Percentiles rank a stretch among this genome's conserved stretches.
phyloP scores from a whole-genome alignment of 2,329 filamentous ascomycete species.

The Nemania sp. region DNA sequence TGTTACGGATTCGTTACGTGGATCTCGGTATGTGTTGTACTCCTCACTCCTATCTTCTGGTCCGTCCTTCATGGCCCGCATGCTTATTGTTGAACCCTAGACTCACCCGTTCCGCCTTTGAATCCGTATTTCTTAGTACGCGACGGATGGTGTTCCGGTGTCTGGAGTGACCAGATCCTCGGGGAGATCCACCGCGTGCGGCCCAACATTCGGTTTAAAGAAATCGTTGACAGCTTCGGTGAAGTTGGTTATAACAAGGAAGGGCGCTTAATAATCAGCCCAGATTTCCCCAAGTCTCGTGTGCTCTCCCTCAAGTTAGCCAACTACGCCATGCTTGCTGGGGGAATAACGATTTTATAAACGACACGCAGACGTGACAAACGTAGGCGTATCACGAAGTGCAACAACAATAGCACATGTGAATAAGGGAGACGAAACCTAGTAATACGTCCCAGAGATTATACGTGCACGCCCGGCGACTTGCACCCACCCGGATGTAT shows the following conservation, averaged over 20 bases:
- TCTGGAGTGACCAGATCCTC: constrained; percentile 79
- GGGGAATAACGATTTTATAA: constrained; percentile 54
- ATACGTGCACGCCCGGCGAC: constrained; percentile 12
- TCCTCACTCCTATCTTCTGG: neutral
- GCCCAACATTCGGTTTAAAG: constrained; percentile 68
- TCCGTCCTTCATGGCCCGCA: neutral
- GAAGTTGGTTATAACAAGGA: constrained; percentile 70
- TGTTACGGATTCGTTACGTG: constrained; percentile 78
- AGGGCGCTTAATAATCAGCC: constrained; percentile 67
- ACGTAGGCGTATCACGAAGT: neutral
- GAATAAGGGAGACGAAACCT: neutral
- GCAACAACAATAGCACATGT: neutral
- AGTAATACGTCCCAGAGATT: constrained; percentile 3
- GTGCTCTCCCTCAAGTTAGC: constrained; percentile 68
- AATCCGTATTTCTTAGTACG: constrained; percentile 79
- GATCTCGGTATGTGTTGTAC: constrained; percentile 68
- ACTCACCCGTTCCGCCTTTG: constrained; percentile 75
- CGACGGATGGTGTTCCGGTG: constrained; percentile 71
- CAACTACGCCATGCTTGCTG: constrained; percentile 66
- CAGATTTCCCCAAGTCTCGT: constrained; percentile 65
- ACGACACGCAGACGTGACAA: constrained; percentile 4
- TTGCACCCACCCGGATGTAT: constrained; percentile 8
- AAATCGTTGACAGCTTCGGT: constrained; percentile 73
- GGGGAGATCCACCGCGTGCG: constrained; percentile 69
- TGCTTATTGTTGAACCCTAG: constrained; percentile 53